These are phyloP conservation scores for Bifiguratus adelaidae DNA, from an alignment of 192 early-diverging fungal species.

Conservation along the genomic window DNA sequence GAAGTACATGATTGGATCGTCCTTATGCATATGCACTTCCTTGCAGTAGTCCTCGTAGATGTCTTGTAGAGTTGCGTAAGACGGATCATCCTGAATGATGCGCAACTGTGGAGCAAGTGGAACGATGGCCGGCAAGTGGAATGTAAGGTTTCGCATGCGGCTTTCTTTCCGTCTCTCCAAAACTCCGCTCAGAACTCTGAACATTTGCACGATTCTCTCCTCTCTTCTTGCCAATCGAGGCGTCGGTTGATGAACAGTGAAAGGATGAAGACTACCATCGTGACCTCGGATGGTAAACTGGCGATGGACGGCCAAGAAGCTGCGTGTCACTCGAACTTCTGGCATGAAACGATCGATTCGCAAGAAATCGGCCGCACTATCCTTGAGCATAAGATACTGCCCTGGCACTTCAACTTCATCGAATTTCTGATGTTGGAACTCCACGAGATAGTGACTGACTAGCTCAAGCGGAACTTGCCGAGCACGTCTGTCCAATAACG, in stretches of 20 bases:
- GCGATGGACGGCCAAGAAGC: constrained; percentile 62
- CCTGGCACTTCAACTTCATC: constrained; percentile 99
- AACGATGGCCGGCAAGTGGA: constrained; percentile 86
- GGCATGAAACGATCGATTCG: constrained; percentile 93
- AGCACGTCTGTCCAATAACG: constrained; percentile 75
- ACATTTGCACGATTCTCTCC: constrained; percentile 92
- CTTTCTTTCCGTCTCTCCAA: constrained; percentile 77
- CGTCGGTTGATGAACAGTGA: constrained; percentile 93
- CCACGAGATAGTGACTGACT: constrained; percentile 86
- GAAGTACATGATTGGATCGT: constrained; percentile 79
- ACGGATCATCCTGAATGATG: constrained; percentile 86
- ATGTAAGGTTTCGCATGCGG: constrained; percentile 63
- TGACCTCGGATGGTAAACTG: constrained; percentile 82
- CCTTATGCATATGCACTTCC: constrained; percentile 62
- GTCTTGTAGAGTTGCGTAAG: constrained; percentile 81
- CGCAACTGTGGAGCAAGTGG: constrained; percentile 88
- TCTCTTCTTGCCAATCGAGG: constrained; percentile 82
- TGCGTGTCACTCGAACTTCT: constrained; percentile 75
- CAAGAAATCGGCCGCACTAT: constrained; percentile 85
- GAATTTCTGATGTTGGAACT: constrained; percentile 98
- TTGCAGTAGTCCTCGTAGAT: constrained; percentile 88
- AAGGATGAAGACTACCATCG: constrained; percentile 82
- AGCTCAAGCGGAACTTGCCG: constrained; percentile 73
- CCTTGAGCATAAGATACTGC: constrained; percentile 74
- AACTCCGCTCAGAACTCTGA: constrained; percentile 82